Conservation (phyloP, 2,329 filamentous ascomycete genomes). For the Ophiostoma pallidulum region DNA sequence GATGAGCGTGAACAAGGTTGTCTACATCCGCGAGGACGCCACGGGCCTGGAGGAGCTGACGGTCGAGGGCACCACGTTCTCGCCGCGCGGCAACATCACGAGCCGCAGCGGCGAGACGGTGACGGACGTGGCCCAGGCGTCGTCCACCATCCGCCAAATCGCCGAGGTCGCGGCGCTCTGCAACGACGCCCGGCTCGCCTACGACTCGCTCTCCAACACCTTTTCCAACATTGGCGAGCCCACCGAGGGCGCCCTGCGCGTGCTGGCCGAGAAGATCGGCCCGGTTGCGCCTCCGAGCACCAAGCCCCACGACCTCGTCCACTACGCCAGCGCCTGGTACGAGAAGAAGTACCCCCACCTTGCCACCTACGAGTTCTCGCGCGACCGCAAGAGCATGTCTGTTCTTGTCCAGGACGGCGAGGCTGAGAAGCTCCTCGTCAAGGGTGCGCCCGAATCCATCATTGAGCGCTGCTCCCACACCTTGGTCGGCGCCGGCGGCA, state of each 20-base stretch:
- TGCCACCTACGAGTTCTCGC: slow-evolving; percentile 91
- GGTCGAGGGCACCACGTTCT: slow-evolving; percentile 87
- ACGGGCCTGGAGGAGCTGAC: slow-evolving; percentile 73
- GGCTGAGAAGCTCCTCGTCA: slow-evolving; percentile 75
- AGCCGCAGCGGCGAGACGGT: slow-evolving; percentile 58
- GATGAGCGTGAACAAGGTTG: slow-evolving; percentile 94
- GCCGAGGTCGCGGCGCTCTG: slow-evolving; percentile 65
- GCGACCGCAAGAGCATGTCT: slow-evolving; percentile 98
- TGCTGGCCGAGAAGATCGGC: slow-evolving; percentile 88
- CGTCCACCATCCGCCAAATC: slow-evolving; percentile 72
- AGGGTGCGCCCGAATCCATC: slow-evolving; percentile 91
- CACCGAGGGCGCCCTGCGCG: slow-evolving; percentile 86
- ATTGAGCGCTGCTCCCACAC: slow-evolving; percentile 83
- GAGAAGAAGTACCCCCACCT: slow-evolving; percentile 65
- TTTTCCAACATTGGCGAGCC: slow-evolving; percentile 87
- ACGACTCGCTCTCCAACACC: slow-evolving; percentile 63
- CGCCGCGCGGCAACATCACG: slow-evolving; percentile 64
- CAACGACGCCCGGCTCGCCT: slow-evolving; percentile 78
- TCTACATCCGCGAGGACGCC: slow-evolving; percentile 68
- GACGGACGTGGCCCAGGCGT: slow-evolving; percentile 58
- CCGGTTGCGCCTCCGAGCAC: slow-evolving; percentile 55
- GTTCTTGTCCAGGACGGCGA: slow-evolving; percentile 68
- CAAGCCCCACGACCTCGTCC: slow-evolving; percentile 54
- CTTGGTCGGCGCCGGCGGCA: slow-evolving; percentile 68
- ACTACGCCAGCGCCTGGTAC: slow-evolving; percentile 77